Evolutionary conservation across 2,329 filamentous ascomycete species (phyloP), one percentile per base, ranked within the genome.

Genomic region (Erysiphe pulchra): DNA sequence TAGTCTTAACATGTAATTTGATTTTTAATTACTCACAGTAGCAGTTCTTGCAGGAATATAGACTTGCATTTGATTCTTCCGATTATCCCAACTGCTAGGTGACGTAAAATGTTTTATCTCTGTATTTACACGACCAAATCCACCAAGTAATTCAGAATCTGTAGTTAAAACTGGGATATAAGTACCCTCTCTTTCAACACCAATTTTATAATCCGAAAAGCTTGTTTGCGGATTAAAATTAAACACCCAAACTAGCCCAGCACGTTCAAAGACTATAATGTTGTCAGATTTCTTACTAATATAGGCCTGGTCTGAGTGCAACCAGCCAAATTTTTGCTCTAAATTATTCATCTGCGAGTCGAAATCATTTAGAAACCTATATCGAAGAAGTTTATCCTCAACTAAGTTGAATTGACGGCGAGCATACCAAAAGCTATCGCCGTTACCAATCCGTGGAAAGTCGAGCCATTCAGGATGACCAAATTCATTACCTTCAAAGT

Each of bases 401-500:
- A 84, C 77, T 14, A 98, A 72, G 62, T 98, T 95, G 53, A 94
- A 76, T 60, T 94, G 87, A 48, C 90, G 80, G 18, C 90, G 75
- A 2, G 86, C 86, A 58, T 93, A 93, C 76, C 83, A 87, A 68
- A 86, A 94, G 41, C 81, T 90, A 63, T 93, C 92, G 57, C 77
- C 65, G 63, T 94, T 94, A 48, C 90, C 90, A 56, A 78, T 84
- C 45, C 90, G 81, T 4, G 90, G 90, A 62, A 98, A 98, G 61
- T 98, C 90, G 36, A 98, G 80, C 90, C 90, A 98, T 62, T 98
- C 90, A 0, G 90, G 90, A 59, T 98, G 90, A 0, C 90, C 90
- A 57, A 98, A 98, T 62, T 98, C 90, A 62, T 98, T 98, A 49
- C 90, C 90, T 64, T 94, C 86, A 55, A 98, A 98, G 65, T 95